Conservation (phyloP, 2,329 filamentous ascomycete genomes). For the Fusarium algeriense region DNA sequence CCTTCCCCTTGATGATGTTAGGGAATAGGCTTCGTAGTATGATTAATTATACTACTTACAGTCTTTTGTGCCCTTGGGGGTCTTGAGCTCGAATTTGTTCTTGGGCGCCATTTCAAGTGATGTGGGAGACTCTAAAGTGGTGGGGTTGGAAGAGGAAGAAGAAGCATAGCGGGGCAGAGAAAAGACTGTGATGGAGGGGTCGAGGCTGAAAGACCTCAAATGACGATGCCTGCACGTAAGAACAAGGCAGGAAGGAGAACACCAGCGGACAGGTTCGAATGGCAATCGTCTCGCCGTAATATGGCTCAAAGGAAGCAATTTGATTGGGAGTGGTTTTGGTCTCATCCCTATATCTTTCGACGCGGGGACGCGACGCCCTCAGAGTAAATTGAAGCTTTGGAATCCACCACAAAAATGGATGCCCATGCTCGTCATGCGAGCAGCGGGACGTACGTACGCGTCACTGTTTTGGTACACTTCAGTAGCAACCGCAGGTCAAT, state of each 20-base stretch:
- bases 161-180: slow-evolving; percentile 43
- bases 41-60: slow-evolving; percentile 59
- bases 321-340: slow-evolving; percentile 40
- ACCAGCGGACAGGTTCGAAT: slow-evolving; percentile 1
- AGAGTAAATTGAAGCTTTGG: slow-evolving; percentile 19
- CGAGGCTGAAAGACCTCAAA: slow-evolving; percentile 21
- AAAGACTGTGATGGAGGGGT: slow-evolving; percentile 42
- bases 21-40: neutral
- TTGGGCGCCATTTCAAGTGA: slow-evolving; percentile 48
- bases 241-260: slow-evolving; percentile 16
- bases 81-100: slow-evolving; percentile 71
- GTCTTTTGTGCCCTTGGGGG: slow-evolving; percentile 91
- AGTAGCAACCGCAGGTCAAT: slow-evolving; percentile 13
- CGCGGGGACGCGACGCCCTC: slow-evolving; percentile 37
- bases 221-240: slow-evolving; percentile 1
- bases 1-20: slow-evolving; percentile 66
- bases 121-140: slow-evolving; percentile 40
- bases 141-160: slow-evolving; percentile 31
- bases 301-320: slow-evolving; percentile 39
- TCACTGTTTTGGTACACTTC: slow-evolving; percentile 27
- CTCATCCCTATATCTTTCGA: slow-evolving; percentile 43
- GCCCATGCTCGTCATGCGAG: slow-evolving; percentile 31
- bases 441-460: slow-evolving; percentile 25
- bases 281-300: slow-evolving; percentile 30
- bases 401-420: slow-evolving; percentile 33